phyloP scores from a whole-genome alignment of 2,329 filamentous ascomycete species.

The Stachybotrys elegans region DNA sequence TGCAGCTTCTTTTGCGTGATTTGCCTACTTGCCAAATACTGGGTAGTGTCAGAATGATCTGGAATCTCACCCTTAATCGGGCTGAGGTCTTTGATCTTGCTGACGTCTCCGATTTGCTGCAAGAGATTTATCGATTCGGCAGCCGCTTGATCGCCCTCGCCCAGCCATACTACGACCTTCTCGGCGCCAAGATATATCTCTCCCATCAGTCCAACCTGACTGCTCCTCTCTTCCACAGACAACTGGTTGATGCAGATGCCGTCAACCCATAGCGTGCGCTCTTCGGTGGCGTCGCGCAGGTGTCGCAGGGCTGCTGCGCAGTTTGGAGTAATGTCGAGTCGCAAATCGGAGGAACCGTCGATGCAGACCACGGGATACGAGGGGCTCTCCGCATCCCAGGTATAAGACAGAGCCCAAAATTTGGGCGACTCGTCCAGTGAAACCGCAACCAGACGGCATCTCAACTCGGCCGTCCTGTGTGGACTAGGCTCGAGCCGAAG shows the following conservation, averaged over 20 bases:
- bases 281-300: not conserved
- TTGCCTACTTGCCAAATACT: not conserved
- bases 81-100: too few relatives aligned
- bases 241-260: not conserved
- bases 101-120: not conserved
- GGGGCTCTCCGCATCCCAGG: not conserved
- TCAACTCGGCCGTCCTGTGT: not conserved
- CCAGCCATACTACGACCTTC: not conserved
- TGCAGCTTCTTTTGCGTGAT: not conserved
- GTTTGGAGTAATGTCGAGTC: not conserved
- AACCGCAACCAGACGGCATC: not conserved
- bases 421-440: not conserved
- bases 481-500: not conserved
- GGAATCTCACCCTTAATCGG: too few relatives aligned
- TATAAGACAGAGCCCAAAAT: not conserved
- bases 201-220: slow-evolving; percentile 1
- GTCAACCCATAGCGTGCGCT: not conserved
- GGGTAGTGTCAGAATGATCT: too few relatives aligned
- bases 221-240: not conserved
- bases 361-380: not conserved
- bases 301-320: not conserved
- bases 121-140: not conserved
- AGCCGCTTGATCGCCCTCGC: not conserved
- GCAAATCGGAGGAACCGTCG: not conserved
- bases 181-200: not conserved